phyloP scores from a whole-genome alignment of 441 rosid genomes.

The Erodium chrysanthum region DNA sequence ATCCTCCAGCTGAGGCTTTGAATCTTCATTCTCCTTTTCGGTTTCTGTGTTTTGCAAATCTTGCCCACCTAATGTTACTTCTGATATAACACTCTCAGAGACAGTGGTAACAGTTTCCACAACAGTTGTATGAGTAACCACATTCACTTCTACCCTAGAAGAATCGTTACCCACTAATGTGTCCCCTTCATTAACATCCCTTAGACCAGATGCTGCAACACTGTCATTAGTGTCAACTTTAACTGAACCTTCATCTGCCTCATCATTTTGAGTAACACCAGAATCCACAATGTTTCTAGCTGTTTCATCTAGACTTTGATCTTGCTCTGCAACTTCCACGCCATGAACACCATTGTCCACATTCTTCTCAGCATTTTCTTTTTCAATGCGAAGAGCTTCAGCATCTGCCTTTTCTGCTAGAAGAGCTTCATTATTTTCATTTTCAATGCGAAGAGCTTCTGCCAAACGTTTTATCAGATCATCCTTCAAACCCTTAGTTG shows the following conservation, averaged over 20 bases:
- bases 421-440: slow-evolving; percentile 27
- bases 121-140: slow-evolving; percentile 7
- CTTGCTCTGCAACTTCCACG: slow-evolving; percentile 10
- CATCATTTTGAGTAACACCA: slow-evolving; percentile 19
- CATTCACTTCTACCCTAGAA: slow-evolving; percentile 21
- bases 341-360: slow-evolving; percentile 8
- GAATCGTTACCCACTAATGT: slow-evolving; percentile 14
- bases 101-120: slow-evolving; percentile 19
- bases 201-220: too few species aligned
- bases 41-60: slow-evolving; percentile 29
- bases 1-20: slow-evolving; percentile 17
- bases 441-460: slow-evolving; percentile 59
- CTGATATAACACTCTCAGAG: slow-evolving; percentile 29
- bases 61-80: slow-evolving; percentile 27
- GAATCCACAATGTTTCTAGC: slow-evolving; percentile 17
- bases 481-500: slow-evolving; percentile 73
- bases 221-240: neutral
- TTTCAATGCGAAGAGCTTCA: slow-evolving; percentile 12
- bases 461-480: slow-evolving; percentile 74
- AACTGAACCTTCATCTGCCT: slow-evolving; percentile 29
- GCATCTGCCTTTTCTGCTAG: neutral
- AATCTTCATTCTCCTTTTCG: slow-evolving; percentile 13
- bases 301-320: slow-evolving; percentile 17
- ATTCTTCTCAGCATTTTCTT: slow-evolving; percentile 11
- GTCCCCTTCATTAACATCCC: too few species aligned